phyloP scores from a whole-genome alignment of 805 yeast genomes.

The Ogataea allantospora region DNA sequence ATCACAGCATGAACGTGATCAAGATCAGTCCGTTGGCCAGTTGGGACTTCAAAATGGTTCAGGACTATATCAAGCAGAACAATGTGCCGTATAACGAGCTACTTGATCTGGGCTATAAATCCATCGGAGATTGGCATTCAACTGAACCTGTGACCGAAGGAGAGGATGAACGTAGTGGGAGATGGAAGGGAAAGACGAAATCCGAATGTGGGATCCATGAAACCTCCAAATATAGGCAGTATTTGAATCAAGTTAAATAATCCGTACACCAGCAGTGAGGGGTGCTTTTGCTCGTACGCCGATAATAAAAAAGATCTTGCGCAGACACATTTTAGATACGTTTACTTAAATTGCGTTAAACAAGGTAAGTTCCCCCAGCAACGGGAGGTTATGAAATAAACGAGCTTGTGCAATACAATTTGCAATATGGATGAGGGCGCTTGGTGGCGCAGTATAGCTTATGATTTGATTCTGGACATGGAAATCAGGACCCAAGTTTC shows the following conservation, averaged over 20 bases:
- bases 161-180: constrained; percentile 94
- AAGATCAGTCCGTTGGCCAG: constrained; percentile 87
- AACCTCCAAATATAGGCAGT: constrained; percentile 70
- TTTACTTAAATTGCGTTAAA: constrained; percentile 2
- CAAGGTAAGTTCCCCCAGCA: constrained; percentile 4
- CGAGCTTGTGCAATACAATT: no score
- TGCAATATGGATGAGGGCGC: neutral
- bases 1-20: constrained; percentile 62
- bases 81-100: constrained; percentile 84
- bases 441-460: neutral
- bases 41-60: constrained; percentile 77
- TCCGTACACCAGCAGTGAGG: constrained; percentile 7
- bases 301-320: constrained; percentile 10
- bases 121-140: constrained; percentile 94
- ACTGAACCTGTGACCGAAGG: constrained; percentile 87
- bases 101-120: constrained; percentile 81
- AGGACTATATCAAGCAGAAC: constrained; percentile 62
- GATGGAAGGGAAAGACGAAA: constrained; percentile 92
- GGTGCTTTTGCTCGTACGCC: constrained; percentile 5
- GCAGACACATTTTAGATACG: constrained; percentile 12
- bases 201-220: constrained; percentile 96
- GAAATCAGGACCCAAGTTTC: no score
- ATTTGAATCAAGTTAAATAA: constrained; percentile 33
- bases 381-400: neutral
- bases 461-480: neutral